Evolutionary conservation across 306 rosid species (phyloP).

Genomic region (Urtica urens): DNA sequence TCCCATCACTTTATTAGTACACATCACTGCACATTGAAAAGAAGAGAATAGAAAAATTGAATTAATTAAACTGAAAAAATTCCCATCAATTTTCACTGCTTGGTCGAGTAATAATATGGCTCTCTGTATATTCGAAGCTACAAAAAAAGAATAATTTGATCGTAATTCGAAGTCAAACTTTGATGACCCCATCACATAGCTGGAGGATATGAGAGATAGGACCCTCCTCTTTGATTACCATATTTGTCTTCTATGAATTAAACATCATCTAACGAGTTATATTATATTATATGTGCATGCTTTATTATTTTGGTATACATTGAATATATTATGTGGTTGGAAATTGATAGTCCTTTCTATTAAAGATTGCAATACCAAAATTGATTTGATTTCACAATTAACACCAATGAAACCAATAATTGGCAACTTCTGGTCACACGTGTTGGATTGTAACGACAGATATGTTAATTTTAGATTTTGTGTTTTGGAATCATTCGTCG

Average conservation of each 20-base stretch:
- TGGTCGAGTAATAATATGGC: background rate
- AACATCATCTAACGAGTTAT: too few species aligned
- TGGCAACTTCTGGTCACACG: background rate
- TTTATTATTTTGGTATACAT: background rate
- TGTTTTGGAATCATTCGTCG: too few species aligned
- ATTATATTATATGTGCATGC: background rate
- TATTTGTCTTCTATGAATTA: conserved; percentile 26
- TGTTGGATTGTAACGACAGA: conserved; percentile 4
- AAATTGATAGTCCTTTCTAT: conserved; percentile 18
- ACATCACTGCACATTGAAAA: too few species aligned
- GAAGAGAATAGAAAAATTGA: conserved; percentile 18
- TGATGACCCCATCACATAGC: conserved; percentile 43
- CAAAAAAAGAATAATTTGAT: background rate
- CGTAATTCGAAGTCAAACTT: conserved; percentile 20
- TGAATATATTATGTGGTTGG: conserved; percentile 18
- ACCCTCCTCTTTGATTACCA: conserved; percentile 29
- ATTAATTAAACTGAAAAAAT: conserved; percentile 15
- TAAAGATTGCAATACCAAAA: conserved; percentile 1
- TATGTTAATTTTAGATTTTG: too few species aligned
- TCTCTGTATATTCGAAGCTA: too few species aligned
- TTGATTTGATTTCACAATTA: conserved; percentile 14
- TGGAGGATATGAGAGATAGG: conserved; percentile 38
- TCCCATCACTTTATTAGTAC: conserved; percentile 5
- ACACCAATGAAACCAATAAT: conserved; percentile 12
- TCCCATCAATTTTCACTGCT: conserved; percentile 6